These are phyloP conservation scores for Diplocarpon mali DNA, from an alignment of 2,329 filamentous ascomycete genomes.

Conservation along the genomic window DNA sequence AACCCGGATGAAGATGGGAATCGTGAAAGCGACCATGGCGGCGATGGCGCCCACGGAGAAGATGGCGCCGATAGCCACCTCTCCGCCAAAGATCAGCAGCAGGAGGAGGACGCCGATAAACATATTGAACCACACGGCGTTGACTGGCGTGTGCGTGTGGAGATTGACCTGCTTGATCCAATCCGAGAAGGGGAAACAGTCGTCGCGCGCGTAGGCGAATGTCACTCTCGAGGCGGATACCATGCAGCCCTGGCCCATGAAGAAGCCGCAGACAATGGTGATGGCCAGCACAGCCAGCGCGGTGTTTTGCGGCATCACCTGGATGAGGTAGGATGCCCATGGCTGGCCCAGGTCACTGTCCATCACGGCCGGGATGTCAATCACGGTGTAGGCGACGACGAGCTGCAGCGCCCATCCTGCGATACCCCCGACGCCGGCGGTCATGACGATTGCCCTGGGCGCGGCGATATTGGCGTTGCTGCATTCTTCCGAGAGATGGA, in stretches of 20 bases:
- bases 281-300: constrained; percentile 47
- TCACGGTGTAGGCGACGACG: constrained; percentile 57
- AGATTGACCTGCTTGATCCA: constrained; percentile 49
- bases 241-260: constrained; percentile 63
- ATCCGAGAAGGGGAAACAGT: constrained; percentile 49
- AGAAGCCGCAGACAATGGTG: constrained; percentile 56
- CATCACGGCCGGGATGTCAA: constrained; percentile 45
- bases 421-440: constrained; percentile 52
- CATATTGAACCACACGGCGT: constrained; percentile 55
- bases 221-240: constrained; percentile 51
- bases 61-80: constrained; percentile 48
- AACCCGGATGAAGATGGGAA: constrained; percentile 43
- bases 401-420: constrained; percentile 66
- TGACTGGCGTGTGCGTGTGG: constrained; percentile 50
- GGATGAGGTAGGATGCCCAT: constrained; percentile 56
- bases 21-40: constrained; percentile 48
- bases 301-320: constrained; percentile 47
- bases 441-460: constrained; percentile 61
- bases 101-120: constrained; percentile 44
- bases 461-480: constrained; percentile 61
- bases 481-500: constrained; percentile 67
- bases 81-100: constrained; percentile 52
- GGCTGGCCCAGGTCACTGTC: constrained; percentile 54
- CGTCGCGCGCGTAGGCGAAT: constrained; percentile 59
- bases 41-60: constrained; percentile 59